These are phyloP conservation scores for Auriculariales sp. DNA, from an alignment of 768 basidiomycete genomes.

Conservation along the genomic window DNA sequence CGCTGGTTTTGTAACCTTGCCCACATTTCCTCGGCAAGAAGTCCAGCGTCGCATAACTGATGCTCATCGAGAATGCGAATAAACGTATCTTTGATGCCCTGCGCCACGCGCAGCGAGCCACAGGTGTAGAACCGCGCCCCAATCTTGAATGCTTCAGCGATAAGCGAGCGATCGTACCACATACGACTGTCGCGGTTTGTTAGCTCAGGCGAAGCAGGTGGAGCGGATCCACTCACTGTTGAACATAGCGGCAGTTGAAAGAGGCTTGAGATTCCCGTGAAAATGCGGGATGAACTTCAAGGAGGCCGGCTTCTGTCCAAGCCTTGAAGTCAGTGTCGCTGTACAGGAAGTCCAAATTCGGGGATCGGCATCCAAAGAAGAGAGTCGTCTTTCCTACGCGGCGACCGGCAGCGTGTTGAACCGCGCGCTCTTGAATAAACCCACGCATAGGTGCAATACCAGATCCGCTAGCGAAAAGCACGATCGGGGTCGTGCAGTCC, in stretches of 20 bases:
- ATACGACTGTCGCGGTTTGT: slow-evolving; percentile 19
- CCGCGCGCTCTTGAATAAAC: slow-evolving; percentile 35
- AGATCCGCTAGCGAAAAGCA: slow-evolving; percentile 33
- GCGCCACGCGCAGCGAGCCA: slow-evolving; percentile 24
- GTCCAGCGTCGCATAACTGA: slow-evolving; percentile 10
- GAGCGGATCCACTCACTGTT: slow-evolving; percentile 17
- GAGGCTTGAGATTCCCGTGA: slow-evolving; percentile 17
- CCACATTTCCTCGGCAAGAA: slow-evolving; percentile 19
- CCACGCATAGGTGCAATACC: slow-evolving; percentile 36
- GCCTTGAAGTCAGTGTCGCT: slow-evolving; percentile 24
- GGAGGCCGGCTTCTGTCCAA: slow-evolving; percentile 27
- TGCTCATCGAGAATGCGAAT: slow-evolving; percentile 21
- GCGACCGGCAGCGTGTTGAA: slow-evolving; percentile 28
- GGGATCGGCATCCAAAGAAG: slow-evolving; percentile 33
- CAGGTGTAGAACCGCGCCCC: slow-evolving; percentile 30
- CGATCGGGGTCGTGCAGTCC: slow-evolving; percentile 23
- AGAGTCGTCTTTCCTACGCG: slow-evolving; percentile 25
- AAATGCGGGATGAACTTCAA: slow-evolving; percentile 32
- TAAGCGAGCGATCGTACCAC: slow-evolving; percentile 26
- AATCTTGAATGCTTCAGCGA: slow-evolving; percentile 17
- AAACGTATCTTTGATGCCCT: slow-evolving; percentile 23
- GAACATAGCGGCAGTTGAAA: slow-evolving; percentile 23
- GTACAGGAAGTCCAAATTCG: slow-evolving; percentile 29
- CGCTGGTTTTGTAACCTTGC: slow-evolving; percentile 22
- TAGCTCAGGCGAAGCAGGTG: background rate